Evolutionary conservation across 2,329 filamentous ascomycete genomes (phyloP).

Genomic region (Talaromyces sp.): DNA sequence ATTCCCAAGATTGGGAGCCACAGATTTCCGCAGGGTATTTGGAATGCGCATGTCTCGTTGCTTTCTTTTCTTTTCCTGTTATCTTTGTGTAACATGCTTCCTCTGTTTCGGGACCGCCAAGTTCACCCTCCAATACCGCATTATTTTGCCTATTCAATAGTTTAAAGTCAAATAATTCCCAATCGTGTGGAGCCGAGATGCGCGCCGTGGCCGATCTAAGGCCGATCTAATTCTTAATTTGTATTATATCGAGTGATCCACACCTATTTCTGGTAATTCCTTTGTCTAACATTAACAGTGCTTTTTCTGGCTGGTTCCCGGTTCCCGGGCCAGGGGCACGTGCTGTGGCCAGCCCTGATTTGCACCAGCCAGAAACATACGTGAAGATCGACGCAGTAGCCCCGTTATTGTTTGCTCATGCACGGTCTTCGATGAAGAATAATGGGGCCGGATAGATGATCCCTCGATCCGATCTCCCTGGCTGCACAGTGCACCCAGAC

Average conservation of each 20-base stretch:
- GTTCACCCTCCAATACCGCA: not conserved
- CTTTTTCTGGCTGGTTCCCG: not conserved
- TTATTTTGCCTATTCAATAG: not conserved
- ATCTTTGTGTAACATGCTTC: not conserved
- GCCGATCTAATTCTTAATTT: not conserved
- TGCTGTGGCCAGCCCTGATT: not conserved
- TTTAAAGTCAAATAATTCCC: not conserved
- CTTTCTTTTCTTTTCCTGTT: not conserved
- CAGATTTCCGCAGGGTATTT: not conserved
- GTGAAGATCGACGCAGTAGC: not conserved
- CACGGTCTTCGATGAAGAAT: not conserved
- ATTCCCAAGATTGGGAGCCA: not conserved
- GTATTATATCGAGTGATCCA: not conserved
- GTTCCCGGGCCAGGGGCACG: not conserved
- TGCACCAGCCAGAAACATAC: not conserved
- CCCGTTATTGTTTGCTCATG: not conserved
- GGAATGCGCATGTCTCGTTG: not conserved
- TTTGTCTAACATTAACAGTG: not conserved
- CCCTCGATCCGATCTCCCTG: not conserved
- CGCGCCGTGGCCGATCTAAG: not conserved
- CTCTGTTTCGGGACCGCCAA: not conserved
- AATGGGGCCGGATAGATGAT: not conserved
- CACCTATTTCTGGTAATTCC: not conserved
- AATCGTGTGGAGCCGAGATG: not conserved
- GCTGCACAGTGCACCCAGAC: not conserved